Evolutionary conservation across 1,139 yeast genomes (phyloP), one percentile per base, ranked within the genome.

Genomic region (Zygotorulaspora mrakii): DNA sequence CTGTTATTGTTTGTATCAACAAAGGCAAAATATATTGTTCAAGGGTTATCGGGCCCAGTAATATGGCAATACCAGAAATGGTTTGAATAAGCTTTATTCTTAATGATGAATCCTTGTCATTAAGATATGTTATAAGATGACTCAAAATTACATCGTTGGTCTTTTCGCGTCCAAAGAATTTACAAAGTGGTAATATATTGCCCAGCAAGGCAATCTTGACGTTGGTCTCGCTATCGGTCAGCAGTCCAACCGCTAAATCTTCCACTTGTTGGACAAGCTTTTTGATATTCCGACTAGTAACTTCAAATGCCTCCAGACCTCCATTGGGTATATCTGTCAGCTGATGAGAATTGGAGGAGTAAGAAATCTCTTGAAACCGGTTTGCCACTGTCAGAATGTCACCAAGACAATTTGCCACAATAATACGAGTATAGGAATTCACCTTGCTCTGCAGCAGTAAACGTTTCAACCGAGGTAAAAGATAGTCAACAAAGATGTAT

Each of bases 1-100:
- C 97, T 5, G 81, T 74, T 24, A 89, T 63, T 0, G 95, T 82
- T 57, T 91, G 97, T 2, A 85, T 69, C 50, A 91, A 66, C 13
- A 94, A 64, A 0, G 98, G 98, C 23, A 88, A 66, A 22, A 94
- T 76, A 54, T 89, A 94, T 53, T 87, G 95, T 51, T 91, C 96
- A 46, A 94, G 69, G 24, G 95, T 77, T 1, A 84, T 70, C 0
- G 81, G 77, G 0, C 98, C 98, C 23, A 89, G 78, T 54, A 77
- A 82, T 2, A 89, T 78, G 0, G 94, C 85, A 17, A 94, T 68
- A 1, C 82, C 78, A 5, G 87, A 73, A n/a, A 89, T 76, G n/a
- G 87, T 73, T 26, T 80, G 74, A 32, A 89, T 77, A 52, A 94
- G 80, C 5, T 81, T 79, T 22, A 83, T 66, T 43, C 94, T 70